Evolutionary conservation across 1,139 yeast genomes (phyloP).

Genomic region (Petasospora rhodanensis): DNA sequence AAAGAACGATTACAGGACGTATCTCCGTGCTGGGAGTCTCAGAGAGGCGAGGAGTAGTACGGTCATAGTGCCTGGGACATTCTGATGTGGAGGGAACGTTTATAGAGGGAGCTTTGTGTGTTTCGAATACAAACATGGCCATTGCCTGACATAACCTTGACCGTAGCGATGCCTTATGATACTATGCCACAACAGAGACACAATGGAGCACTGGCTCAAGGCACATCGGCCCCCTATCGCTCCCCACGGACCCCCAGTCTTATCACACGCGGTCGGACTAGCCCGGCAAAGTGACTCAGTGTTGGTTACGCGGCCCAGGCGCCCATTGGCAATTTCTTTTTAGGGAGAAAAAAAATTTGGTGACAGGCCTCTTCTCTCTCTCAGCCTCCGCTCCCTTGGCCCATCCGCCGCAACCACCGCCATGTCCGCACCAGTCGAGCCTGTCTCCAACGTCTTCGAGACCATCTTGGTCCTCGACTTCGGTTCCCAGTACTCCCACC

Average conservation of each 20-base stretch:
- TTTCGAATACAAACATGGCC: too few relatives aligned
- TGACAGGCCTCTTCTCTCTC: constrained; percentile 1
- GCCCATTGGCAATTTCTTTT: not conserved
- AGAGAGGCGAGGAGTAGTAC: constrained; percentile 18
- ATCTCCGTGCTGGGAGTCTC: constrained; percentile 26
- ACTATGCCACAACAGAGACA: too few relatives aligned
- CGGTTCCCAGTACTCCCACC: constrained; percentile 97
- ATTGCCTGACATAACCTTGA: too few relatives aligned
- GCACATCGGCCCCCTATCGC: too few relatives aligned
- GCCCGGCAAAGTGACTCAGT: not conserved
- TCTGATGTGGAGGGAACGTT: not conserved
- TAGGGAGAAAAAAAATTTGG: constrained; percentile 3
- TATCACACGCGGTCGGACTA: too few relatives aligned
- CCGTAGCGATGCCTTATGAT: too few relatives aligned
- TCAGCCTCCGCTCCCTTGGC: too few relatives aligned
- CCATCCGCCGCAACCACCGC: constrained; percentile 3
- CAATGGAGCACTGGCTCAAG: too few relatives aligned
- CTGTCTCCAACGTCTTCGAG: constrained; percentile 82
- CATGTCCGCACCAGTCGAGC: constrained; percentile 25
- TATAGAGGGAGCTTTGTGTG: too few relatives aligned
- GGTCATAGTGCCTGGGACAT: constrained; percentile 23
- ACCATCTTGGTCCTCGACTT: constrained; percentile 96
- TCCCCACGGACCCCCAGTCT: too few relatives aligned
- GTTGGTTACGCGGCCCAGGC: constrained; percentile 1
- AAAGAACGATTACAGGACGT: constrained; percentile 18